Evolutionary conservation across 306 rosid genomes (phyloP).

Genomic region (Vicia sativa): DNA sequence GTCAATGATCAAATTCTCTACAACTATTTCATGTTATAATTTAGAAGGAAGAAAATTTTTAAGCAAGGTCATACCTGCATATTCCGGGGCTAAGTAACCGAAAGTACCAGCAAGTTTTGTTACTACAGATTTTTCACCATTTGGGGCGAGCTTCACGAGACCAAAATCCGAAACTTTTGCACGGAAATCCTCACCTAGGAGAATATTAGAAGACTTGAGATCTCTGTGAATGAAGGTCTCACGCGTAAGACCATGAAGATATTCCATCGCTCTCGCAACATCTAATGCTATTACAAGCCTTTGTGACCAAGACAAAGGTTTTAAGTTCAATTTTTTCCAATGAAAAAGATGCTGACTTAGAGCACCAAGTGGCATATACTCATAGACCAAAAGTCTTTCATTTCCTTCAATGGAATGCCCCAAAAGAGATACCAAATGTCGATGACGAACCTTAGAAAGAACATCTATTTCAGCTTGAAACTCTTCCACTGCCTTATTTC

Average conservation of each 20-base stretch:
- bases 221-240: constrained; percentile 80
- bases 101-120: constrained; percentile 88
- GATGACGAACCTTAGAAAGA: constrained; percentile 79
- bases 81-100: constrained; percentile 93
- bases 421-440: constrained; percentile 76
- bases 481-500: constrained; percentile 73
- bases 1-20: constrained; percentile 21
- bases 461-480: constrained; percentile 79
- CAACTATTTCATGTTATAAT: constrained; percentile 16
- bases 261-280: constrained; percentile 84
- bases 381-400: constrained; percentile 80
- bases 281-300: constrained; percentile 81
- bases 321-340: constrained; percentile 65
- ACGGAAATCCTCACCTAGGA: constrained; percentile 65
- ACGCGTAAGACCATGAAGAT: constrained; percentile 72
- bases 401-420: constrained; percentile 70
- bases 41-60: constrained; percentile 20
- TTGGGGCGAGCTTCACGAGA: constrained; percentile 80
- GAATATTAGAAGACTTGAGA: constrained; percentile 85
- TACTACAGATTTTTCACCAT: constrained; percentile 64
- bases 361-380: constrained; percentile 84
- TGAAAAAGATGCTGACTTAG: constrained; percentile 84
- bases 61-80: constrained; percentile 60
- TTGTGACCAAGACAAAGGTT: constrained; percentile 71
- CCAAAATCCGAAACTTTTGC: constrained; percentile 90